phyloP scores from a whole-genome alignment of 768 basidiomycete genomes.

The Serendipita sp. region DNA sequence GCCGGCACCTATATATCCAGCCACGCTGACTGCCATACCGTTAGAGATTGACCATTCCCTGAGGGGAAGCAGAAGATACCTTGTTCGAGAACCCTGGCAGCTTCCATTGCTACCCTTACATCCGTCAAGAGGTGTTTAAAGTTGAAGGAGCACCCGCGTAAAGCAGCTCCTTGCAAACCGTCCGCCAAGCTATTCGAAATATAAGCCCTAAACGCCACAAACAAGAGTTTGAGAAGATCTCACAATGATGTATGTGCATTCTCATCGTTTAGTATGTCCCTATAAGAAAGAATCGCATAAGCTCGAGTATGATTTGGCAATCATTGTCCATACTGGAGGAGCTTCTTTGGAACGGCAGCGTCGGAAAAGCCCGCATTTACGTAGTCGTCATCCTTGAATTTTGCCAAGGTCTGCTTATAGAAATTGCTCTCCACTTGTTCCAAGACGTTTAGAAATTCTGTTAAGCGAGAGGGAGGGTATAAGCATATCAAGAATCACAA shows the following conservation, averaged over 20 bases:
- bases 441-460: slow-evolving; percentile 62
- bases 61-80: slow-evolving; percentile 22
- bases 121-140: slow-evolving; percentile 46
- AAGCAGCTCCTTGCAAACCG: slow-evolving; percentile 37
- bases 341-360: slow-evolving; percentile 36
- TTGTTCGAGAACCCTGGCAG: slow-evolving; percentile 59
- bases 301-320: background rate
- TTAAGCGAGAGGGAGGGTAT: background rate
- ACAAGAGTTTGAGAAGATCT: slow-evolving; percentile 3
- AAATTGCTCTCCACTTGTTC: slow-evolving; percentile 61
- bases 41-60: background rate
- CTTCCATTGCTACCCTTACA: slow-evolving; percentile 50
- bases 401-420: slow-evolving; percentile 46
- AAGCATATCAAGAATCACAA: background rate
- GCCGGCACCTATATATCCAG: slow-evolving; percentile 52
- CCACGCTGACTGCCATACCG: background rate
- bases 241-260: slow-evolving; percentile 30
- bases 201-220: background rate
- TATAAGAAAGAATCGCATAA: background rate
- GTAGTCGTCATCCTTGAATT: slow-evolving; percentile 53
- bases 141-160: slow-evolving; percentile 49
- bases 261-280: slow-evolving; percentile 45
- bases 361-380: slow-evolving; percentile 45
- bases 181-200: slow-evolving; percentile 28
- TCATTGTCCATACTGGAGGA: slow-evolving; percentile 27